Evolutionary conservation across 306 rosid species (phyloP).

Genomic region (Cucurbita maxima): DNA sequence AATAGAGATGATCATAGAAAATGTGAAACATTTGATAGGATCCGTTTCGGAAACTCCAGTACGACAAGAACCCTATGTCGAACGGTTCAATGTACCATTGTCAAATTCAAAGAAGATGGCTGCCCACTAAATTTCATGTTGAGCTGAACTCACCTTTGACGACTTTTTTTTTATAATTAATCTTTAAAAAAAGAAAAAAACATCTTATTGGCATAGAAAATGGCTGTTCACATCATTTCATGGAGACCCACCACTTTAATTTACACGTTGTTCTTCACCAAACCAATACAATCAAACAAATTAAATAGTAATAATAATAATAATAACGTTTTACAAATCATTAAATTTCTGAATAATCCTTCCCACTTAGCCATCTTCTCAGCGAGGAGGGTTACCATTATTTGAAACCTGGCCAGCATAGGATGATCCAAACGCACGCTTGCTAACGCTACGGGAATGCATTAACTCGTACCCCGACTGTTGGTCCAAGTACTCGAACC

Average conservation of each 20-base stretch:
- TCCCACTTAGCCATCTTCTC: neutral
- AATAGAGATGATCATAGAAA: too few species aligned
- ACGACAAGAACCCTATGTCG: too few species aligned
- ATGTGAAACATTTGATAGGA: too few species aligned
- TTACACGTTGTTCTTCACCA: neutral
- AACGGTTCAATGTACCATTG: too few species aligned
- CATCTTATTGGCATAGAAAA: too few species aligned
- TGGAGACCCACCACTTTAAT: neutral
- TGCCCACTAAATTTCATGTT: too few species aligned
- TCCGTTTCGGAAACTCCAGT: too few species aligned
- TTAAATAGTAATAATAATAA: neutral
- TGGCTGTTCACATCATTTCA: neutral
- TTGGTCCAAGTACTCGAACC: constrained; percentile 16
- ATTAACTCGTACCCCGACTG: constrained; percentile 3
- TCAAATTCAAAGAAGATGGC: too few species aligned
- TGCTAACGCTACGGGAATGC: constrained; percentile 1
- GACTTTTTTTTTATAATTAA: too few species aligned
- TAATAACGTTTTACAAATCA: neutral
- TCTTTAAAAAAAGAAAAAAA: too few species aligned
- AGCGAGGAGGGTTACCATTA: neutral
- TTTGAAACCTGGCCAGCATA: neutral
- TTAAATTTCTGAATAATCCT: neutral
- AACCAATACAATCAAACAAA: neutral
- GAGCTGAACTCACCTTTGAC: too few species aligned
- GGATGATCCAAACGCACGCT: neutral